Base-by-base conservation (phyloP, 441 rosid species). In the Capsella rubella region DNA sequence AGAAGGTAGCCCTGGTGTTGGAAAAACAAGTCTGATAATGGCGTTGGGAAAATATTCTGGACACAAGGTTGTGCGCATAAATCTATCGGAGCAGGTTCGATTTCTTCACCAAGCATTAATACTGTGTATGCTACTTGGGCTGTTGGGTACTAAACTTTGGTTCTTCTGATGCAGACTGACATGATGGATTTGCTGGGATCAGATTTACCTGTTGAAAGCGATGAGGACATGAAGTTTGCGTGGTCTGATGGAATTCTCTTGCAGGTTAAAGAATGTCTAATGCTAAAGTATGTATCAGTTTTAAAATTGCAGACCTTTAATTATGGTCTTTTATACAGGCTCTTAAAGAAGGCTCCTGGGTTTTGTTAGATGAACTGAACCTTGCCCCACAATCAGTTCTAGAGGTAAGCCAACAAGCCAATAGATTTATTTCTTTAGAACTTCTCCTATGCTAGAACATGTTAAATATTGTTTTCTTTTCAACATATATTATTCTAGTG, bases 1-100 rank as follows among this genome's bases (percentile, higher is more conserved):
- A 82, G 99, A 96, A 87, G 99, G 99, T 74, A 93, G 98, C 80
- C 99, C 99, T 8, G 99, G 99, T 73, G 99, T 96, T 80, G 99
- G 99, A 71, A 96, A 96, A 84, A 96, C 99, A 69, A 96, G 98
- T 83, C 84, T 96, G 71, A 81, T 96, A 79, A 80, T 84, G 71
- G 97, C 99, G 57, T 78, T 96, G 85, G 97, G 98, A 53, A 91
- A 87, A 80, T 89, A 83, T 86, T 96, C 98, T 61, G 99, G 98
- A 62, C 98, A 96, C 78, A 90, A 84, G 81, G 99, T 96, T 73
- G 93, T 96, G 51, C 95, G 99, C 76, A 91, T 96, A 79, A 96
- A 96, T 80, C 85, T 96, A 78, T 96, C 98, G 56, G 99, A 96
- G 87, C 99, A 93, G 98, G 98, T 93, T 21, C 45, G 83, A 14